Base-by-base conservation (phyloP, 2,329 filamentous ascomycete genomes). In the Alternaria sp. region DNA sequence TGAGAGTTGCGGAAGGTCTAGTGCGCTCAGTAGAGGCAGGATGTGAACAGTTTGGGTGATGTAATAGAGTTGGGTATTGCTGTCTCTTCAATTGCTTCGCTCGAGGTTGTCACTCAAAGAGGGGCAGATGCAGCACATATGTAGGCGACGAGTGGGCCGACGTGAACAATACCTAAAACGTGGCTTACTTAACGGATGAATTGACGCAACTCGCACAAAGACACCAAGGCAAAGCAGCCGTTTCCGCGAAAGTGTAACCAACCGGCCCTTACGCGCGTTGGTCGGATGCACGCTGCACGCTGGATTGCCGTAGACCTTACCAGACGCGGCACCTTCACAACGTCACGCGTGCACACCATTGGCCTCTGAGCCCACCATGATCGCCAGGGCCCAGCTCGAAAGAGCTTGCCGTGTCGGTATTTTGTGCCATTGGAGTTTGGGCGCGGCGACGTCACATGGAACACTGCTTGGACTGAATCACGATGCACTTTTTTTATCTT, bases 51-150 rank as follows among this genome's bases (percentile, higher is more conserved):
- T 21, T 21, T 21, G 21, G 21, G 47, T 55, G 67, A 51, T 68
- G 61, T 53, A 58, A 60, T 51, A 40, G 63, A 62, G 44, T 57
- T 60, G 58, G 54, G 57, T 21, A 54, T 64, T 53, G 67, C 54
- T 58, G 23, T 54, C 36, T 44, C 30, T 36, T 23, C 50, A 46
- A 36, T 47, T 62, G 60, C 60, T 25, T 49, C 49, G 55, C 28
- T 53, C 53, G 56, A 73, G 72, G 72, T 25, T 52, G 49, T 17
- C 30, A 58, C 45, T 54, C 46, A 61, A 73, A 70, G 77, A 72
- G 75, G 74, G 75, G 75, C 73, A 74, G 63, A 67, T 71, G 76
- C 76, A 76, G 69, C 70, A 72, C 57, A 72, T 74, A 75, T 73
- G 73, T 75, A 75, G 61, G 66, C 57, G 43, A 54, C n/a, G 47